These are phyloP conservation scores for Suillus americanus DNA, from an alignment of 768 basidiomycete species.

Conservation along the genomic window DNA sequence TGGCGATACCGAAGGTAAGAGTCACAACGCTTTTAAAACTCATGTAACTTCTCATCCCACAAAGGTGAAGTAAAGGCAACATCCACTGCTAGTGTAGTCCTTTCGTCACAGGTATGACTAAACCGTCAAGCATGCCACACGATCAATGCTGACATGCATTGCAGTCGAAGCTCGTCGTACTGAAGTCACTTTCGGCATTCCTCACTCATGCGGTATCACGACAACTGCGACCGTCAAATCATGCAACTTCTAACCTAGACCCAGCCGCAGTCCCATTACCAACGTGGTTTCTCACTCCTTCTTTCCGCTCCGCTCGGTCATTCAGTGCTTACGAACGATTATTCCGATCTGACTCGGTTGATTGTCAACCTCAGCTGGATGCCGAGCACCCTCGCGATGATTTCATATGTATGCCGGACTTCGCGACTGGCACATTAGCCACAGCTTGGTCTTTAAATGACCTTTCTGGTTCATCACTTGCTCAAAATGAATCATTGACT, in stretches of 20 bases:
- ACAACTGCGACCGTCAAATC: constrained; percentile 14
- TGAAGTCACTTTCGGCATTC: constrained; percentile 71
- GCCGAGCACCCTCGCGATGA: constrained; percentile 29
- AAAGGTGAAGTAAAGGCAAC: constrained; percentile 42
- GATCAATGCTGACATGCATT: constrained; percentile 11
- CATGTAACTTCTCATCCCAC: constrained; percentile 1
- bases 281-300: constrained; percentile 65
- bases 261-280: constrained; percentile 31
- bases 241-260: constrained; percentile 13
- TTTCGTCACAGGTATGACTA: constrained; percentile 56
- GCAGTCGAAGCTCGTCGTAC: constrained; percentile 77
- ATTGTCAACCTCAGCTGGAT: constrained; percentile 15
- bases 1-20: constrained; percentile 53
- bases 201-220: constrained; percentile 46
- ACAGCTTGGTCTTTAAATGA: constrained; percentile 35
- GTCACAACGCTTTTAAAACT: neutral
- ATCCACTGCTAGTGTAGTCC: constrained; percentile 61
- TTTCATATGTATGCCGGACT: constrained; percentile 26
- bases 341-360: constrained; percentile 34
- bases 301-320: constrained; percentile 52
- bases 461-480: constrained; percentile 25
- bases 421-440: constrained; percentile 14
- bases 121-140: neutral
- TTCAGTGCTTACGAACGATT: constrained; percentile 54
- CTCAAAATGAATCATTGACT: constrained; percentile 15